Evolutionary conservation across 1,284 basidiomycete species (phyloP), one percentile per base, ranked within the genome.

Genomic region (Ustilago esculenta): DNA sequence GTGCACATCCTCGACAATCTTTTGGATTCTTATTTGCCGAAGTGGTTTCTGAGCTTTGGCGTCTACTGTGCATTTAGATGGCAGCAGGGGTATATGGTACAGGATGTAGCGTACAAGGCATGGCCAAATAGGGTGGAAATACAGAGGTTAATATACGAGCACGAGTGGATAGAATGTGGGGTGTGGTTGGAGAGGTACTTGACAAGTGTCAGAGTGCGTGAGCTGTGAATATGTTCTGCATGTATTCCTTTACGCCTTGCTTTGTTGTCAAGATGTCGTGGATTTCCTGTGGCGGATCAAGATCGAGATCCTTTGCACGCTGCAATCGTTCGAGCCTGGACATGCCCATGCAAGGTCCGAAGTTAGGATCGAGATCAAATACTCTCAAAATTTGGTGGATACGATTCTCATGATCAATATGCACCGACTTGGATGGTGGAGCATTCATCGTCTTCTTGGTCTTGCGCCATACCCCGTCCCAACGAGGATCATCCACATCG

Each of bases 301-400:
- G 84, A 6, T 92, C 92, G 39, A 94, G 85, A 15, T 87, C 86
- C 40, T 89, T 81, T 0, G 94, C 94, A 34, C 94, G 86, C 74
- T 95, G 87, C 92, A 92, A 98, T 29, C 94, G 86, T 66, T 94
- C 88, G 21, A 96, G 84, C 37, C 94, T 87, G 12, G 88, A 87
- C 41, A 94, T 86, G 1, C 93, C 93, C 37, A 91, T 85, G 71
- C 90, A 92, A 2, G 93, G 93, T 0, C 93, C 93, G 78, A 89
- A 95, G 58, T 67, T 57, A 17, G 78, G 71, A 55, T 81, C 70
- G 29, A 80, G 54, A 50, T 81, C 79, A 42, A 81, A 81, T 8
- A 77, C 70, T 17, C 79, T 63, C 47, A 81, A 49, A 30, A 79
- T 79, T 53, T 75, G 76, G 35, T 80, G 67, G 32, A 81, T 75